Base-by-base conservation (phyloP, 441 rosid species). In the Pelargonium exstipulatum region DNA sequence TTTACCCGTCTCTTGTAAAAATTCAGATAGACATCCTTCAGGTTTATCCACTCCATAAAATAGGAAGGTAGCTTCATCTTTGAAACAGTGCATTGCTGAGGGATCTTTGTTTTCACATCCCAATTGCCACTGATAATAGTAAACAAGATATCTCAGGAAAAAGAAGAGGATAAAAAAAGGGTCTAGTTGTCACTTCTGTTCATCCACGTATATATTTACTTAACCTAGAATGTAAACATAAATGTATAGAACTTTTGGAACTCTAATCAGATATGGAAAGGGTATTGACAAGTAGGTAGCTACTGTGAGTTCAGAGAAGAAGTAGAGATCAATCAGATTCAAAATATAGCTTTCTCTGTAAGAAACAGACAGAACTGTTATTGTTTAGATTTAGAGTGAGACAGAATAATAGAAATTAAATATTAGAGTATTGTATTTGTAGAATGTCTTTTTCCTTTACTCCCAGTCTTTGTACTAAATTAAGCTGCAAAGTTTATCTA, bases 101-200 rank as follows among this genome's bases (percentile, higher is more conserved):
- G 98, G 29, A 94, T 73, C 81, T 88, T 83, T 57, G 98, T 88
- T 81, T 94, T 94, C 86, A 94, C 74, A 82, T 94, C 98, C 98
- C 97, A 94, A 65, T 94, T 89, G 67, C 98, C 97, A 79, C 98
- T 94, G 73, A 60, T 43, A 78, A 9, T 71, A 75, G 62, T 22
- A 32, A 71, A 65, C 0, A 43, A 76, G 43, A 69, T 9, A 48
- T 22, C 66, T 81, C 72, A 79, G 79, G 22, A 9, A 62, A 10
- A 7, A 20, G 22, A 55, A 3, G 37, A 32, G 37, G 32, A 26
- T 2, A 32, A 32, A 32, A 32, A 32, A 32, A 32, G 0, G 18
- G 5, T 55, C 61, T 17, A 55, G 22, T 55, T 55, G 8, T 17
- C 61, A 55, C 22, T 55, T 17, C 1, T 17, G 61, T 55, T 17